These are phyloP conservation scores for Kingdonia uniflora DNA, from an alignment of 164 flowering plant genomes.

Conservation along the genomic window DNA sequence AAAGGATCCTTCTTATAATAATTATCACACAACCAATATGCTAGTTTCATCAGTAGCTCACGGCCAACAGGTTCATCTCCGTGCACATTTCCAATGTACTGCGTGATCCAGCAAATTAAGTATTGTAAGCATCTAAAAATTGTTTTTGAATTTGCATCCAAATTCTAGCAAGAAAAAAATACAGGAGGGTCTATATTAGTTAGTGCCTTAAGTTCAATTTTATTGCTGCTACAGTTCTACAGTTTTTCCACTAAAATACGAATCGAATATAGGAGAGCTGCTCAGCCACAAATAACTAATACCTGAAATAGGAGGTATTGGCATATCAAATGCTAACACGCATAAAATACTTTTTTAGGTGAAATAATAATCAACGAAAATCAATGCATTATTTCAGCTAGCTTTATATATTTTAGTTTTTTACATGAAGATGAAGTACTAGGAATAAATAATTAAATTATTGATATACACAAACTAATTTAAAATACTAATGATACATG, in stretches of 20 bases:
- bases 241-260: background rate
- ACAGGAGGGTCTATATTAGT: background rate
- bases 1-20: constrained; percentile 64
- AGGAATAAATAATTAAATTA: no score
- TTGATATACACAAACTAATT: no score
- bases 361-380: no score
- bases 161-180: background rate
- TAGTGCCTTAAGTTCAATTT: background rate
- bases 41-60: constrained; percentile 70
- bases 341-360: no score
- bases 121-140: background rate
- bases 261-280: background rate
- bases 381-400: no score
- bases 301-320: no score
- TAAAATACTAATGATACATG: no score
- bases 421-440: no score
- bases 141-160: background rate
- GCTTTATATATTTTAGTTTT: no score
- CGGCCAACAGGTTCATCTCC: constrained; percentile 99
- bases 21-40: constrained; percentile 93
- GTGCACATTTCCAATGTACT: constrained; percentile 95
- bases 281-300: background rate
- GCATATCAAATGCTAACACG: no score
- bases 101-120: constrained; percentile 15
- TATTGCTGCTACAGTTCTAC: background rate